Evolutionary conservation across 768 basidiomycete species (phyloP).

Genomic region (Russula sp.): DNA sequence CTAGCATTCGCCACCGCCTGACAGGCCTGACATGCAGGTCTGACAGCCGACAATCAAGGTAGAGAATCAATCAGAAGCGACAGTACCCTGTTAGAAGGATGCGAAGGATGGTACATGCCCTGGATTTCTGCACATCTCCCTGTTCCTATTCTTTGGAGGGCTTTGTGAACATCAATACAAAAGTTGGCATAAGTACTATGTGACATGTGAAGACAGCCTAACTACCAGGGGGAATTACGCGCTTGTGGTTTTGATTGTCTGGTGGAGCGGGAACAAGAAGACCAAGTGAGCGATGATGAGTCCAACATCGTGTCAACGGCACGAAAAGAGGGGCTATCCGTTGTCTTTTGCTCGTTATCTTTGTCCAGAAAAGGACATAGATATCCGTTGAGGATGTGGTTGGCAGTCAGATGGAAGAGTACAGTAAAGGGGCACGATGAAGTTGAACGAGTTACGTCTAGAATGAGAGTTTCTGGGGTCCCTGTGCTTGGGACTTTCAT

Average conservation of each 20-base stretch:
- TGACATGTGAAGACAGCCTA: neutral
- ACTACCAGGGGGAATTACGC: neutral
- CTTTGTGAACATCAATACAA: too few species aligned
- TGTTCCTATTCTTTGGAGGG: too few species aligned
- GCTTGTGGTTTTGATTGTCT: neutral
- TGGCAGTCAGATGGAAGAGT: too few species aligned
- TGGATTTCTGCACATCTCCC: too few species aligned
- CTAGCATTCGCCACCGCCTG: too few species aligned
- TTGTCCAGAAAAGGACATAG: neutral
- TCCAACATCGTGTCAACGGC: neutral
- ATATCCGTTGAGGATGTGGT: constrained; percentile 1
- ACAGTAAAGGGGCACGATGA: too few species aligned
- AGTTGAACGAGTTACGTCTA: neutral
- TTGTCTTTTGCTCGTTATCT: neutral
- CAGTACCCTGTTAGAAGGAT: too few species aligned
- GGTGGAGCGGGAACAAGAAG: constrained; percentile 1
- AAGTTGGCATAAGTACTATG: too few species aligned
- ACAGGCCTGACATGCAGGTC: too few species aligned
- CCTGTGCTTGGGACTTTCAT: too few species aligned
- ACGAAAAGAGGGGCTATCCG: neutral
- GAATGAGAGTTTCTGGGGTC: constrained; percentile 9
- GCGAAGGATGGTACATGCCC: too few species aligned
- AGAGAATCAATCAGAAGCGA: too few species aligned
- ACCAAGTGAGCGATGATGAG: neutral
- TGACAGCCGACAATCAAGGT: neutral